Evolutionary conservation across 2,329 filamentous ascomycete genomes (phyloP).

Genomic region (Dendryphion nanum): DNA sequence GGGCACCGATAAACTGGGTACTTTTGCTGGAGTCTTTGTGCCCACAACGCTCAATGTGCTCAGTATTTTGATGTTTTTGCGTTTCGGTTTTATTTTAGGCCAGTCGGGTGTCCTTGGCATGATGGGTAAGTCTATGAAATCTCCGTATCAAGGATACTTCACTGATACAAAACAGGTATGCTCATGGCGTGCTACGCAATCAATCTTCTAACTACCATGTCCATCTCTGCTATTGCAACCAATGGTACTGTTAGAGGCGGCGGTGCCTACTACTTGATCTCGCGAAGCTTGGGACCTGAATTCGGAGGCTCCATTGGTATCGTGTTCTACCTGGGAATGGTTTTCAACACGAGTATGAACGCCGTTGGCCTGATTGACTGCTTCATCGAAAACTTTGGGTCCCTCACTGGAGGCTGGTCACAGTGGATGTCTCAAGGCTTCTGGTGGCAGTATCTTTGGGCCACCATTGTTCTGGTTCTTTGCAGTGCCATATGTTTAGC

Average conservation of each 20-base stretch:
- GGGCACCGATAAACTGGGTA: constrained; percentile 65
- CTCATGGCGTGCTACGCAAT: constrained; percentile 75
- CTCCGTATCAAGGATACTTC: constrained; percentile 7
- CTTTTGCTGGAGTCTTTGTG: constrained; percentile 68
- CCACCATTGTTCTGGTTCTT: constrained; percentile 66
- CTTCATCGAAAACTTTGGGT: constrained; percentile 71
- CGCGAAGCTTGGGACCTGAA: constrained; percentile 78
- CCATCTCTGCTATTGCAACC: constrained; percentile 82
- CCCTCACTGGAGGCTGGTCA: constrained; percentile 54
- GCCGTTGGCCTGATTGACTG: constrained; percentile 84
- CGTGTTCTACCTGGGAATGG: constrained; percentile 84
- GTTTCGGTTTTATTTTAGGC: constrained; percentile 81
- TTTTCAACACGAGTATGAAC: constrained; percentile 81
- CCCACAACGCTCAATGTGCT: constrained; percentile 87
- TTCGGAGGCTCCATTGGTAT: constrained; percentile 87
- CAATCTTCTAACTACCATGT: constrained; percentile 80
- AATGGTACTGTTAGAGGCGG: constrained; percentile 87
- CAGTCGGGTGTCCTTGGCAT: constrained; percentile 78
- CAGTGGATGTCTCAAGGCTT: constrained; percentile 67
- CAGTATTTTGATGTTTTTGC: constrained; percentile 88
- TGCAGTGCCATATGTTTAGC: constrained; percentile 76
- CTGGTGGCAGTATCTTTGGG: constrained; percentile 75
- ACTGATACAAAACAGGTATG: constrained; percentile 54
- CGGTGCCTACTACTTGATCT: constrained; percentile 86
- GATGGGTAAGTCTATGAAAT: constrained; percentile 57